phyloP scores from a whole-genome alignment of 169 alveolate species.

The Besnoitia besnoiti region DNA sequence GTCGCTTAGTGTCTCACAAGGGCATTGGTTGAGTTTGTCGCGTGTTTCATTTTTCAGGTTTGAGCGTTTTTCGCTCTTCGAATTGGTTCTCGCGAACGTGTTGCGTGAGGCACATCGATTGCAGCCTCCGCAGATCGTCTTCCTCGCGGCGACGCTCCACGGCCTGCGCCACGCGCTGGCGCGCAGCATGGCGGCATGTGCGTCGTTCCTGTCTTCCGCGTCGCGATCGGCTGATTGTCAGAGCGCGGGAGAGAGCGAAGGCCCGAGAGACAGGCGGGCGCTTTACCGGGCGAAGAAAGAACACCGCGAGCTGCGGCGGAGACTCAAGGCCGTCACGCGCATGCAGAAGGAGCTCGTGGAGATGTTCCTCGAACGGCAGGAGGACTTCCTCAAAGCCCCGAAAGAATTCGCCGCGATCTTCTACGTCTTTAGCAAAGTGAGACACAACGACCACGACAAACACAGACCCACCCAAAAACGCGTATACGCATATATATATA shows the following conservation, averaged over 20 bases:
- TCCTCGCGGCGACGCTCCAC: constrained; percentile 11
- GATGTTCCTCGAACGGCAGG: background rate
- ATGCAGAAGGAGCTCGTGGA: background rate
- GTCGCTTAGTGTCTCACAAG: too few species aligned
- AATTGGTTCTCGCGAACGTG: background rate
- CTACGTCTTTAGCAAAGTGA: constrained; percentile 17
- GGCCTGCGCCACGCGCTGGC: background rate
- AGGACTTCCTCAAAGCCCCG: background rate
- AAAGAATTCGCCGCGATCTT: background rate
- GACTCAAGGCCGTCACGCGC: background rate
- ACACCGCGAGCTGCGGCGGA: background rate
- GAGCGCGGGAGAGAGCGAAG: too few species aligned
- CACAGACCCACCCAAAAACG: too few species aligned
- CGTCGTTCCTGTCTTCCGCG: background rate
- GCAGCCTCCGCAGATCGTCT: background rate
- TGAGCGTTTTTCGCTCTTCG: background rate
- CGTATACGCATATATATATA: too few species aligned
- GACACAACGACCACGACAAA: too few species aligned
- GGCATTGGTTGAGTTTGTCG: too few species aligned
- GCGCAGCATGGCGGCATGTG: background rate
- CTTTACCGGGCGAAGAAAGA: background rate
- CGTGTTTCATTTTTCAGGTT: background rate
- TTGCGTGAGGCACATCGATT: background rate
- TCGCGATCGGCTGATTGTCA: background rate
- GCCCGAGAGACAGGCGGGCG: background rate